These are phyloP conservation scores for Ceratocystis cacaofunesta DNA, from an alignment of 2,329 filamentous ascomycete genomes.

Conservation along the genomic window DNA sequence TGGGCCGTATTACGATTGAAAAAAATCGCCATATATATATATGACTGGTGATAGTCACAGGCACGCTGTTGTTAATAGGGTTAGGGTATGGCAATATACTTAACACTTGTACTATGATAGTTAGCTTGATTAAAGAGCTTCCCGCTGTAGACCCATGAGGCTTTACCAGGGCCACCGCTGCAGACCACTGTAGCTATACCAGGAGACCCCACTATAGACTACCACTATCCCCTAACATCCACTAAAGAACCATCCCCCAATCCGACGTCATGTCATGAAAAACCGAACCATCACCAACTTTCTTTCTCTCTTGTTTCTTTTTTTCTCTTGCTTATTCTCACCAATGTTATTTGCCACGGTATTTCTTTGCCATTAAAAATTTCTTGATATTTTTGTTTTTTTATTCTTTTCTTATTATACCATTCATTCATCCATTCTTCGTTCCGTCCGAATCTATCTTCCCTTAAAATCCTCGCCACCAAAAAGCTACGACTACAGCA, in stretches of 20 bases:
- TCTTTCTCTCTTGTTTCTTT: background rate
- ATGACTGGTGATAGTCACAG: too few relatives aligned
- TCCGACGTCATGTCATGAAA: too few relatives aligned
- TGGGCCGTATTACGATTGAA: too few relatives aligned
- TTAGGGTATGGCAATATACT: too few relatives aligned
- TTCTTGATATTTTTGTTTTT: background rate
- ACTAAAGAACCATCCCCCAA: too few relatives aligned
- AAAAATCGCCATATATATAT: too few relatives aligned
- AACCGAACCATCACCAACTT: background rate
- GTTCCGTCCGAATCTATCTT: too few relatives aligned
- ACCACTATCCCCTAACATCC: background rate
- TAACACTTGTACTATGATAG: too few relatives aligned
- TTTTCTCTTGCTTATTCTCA: background rate
- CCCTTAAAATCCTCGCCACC: background rate
- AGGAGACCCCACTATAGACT: background rate
- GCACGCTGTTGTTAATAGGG: too few relatives aligned
- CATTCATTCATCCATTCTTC: too few relatives aligned
- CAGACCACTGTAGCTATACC: background rate
- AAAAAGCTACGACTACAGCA: constrained; percentile 1
- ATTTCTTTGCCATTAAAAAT: background rate
- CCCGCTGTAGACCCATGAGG: too few relatives aligned
- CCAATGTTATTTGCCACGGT: background rate
- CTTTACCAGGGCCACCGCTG: background rate
- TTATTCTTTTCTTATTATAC: background rate
- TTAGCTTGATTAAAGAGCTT: too few relatives aligned